A percentile compares a stretch with the other conserved stretches of the same genome.
phyloP scores from a whole-genome alignment of 257 asterid species.

The Petunia secreta region DNA sequence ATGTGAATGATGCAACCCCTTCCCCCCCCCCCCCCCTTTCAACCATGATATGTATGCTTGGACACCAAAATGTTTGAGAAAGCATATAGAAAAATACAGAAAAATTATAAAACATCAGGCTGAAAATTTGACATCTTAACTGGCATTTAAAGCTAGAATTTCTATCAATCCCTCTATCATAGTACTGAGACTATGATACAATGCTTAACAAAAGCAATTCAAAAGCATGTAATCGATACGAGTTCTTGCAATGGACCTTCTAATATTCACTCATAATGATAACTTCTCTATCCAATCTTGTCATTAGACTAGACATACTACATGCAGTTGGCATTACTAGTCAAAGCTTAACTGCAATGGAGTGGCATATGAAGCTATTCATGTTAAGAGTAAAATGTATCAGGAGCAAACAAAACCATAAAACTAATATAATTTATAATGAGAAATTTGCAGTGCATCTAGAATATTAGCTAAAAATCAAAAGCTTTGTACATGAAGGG shows the following conservation, averaged over 20 bases:
- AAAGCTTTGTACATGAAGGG: background rate
- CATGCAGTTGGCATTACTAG: background rate
- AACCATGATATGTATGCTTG: background rate
- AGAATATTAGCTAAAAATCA: background rate
- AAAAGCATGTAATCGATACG: background rate
- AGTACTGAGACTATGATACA: background rate
- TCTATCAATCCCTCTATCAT: background rate
- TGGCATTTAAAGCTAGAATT: background rate
- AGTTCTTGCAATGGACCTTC: constrained; percentile 7
- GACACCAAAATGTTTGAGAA: constrained; percentile 15
- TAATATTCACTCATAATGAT: background rate
- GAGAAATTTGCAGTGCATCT: background rate
- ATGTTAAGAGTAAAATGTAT: background rate
- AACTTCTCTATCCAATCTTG: background rate
- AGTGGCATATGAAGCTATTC: constrained; percentile 8
- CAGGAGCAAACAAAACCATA: constrained; percentile 19
- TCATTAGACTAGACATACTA: background rate
- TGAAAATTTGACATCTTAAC: background rate
- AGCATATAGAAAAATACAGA: background rate
- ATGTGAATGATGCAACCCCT: background rate
- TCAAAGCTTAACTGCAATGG: background rate
- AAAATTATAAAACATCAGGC: background rate
- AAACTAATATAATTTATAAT: background rate
- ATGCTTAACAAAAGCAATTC: background rate
- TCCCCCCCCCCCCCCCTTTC: background rate